Conservation (phyloP, 257 asterid species). For the Verbascum thapsus region DNA sequence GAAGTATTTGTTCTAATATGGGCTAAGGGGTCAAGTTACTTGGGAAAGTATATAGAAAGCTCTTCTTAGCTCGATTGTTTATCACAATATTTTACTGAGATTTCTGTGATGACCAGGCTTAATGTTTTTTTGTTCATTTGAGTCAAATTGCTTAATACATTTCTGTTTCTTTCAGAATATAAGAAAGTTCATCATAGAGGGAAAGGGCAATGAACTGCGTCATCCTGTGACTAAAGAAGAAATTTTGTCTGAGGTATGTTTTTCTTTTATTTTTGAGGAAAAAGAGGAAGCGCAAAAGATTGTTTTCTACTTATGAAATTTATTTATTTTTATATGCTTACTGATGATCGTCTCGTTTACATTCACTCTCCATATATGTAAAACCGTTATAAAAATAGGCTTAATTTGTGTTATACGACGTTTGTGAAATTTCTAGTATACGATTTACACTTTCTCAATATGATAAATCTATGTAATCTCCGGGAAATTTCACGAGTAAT, state of each 20-base stretch:
- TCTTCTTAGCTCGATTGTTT: slow-evolving; percentile 5
- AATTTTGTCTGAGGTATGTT: slow-evolving; percentile 69
- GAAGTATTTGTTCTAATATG: no score
- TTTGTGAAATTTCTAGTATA: background rate
- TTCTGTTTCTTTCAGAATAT: slow-evolving; percentile 50
- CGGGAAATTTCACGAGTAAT: background rate
- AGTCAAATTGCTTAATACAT: slow-evolving; percentile 11
- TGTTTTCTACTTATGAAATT: no score
- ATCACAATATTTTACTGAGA: no score
- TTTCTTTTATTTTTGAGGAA: slow-evolving; percentile 14
- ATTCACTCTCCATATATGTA: background rate
- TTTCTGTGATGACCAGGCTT: background rate
- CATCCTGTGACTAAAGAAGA: slow-evolving; percentile 85
- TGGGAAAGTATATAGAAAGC: background rate
- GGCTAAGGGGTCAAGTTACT: no score
- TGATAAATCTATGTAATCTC: background rate
- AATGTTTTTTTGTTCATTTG: slow-evolving; percentile 6
- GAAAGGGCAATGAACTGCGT: slow-evolving; percentile 61
- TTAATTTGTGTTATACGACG: background rate
- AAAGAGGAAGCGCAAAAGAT: no score
- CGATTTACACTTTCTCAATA: background rate
- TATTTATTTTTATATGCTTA: no score
- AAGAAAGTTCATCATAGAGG: slow-evolving; percentile 64
- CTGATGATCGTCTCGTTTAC: background rate
- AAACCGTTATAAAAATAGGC: background rate